Evolutionary conservation across 345 rosid genomes (phyloP), one percentile per base, ranked within the genome.

Genomic region (Psidium guajava): DNA sequence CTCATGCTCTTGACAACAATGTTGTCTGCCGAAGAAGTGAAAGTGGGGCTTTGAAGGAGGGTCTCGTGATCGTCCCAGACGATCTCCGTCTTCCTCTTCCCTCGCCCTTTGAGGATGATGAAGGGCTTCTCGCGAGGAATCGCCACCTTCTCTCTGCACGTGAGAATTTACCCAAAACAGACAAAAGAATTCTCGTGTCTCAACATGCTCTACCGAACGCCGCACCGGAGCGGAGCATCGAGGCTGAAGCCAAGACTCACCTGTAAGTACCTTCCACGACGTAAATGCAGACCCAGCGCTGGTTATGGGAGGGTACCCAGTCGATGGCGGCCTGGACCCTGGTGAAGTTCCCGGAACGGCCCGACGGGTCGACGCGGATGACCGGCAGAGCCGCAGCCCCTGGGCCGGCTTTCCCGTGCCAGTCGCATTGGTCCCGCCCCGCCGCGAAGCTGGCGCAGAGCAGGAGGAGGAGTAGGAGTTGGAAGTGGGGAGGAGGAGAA

Each of bases 41-140:
- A 94, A 54, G 99, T 95, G 58, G 97, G 92, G 89, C 93, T 90
- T 61, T 91, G 90, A 18, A 51, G 82, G 27, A 88, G 36, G 2
- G 92, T 85, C 3, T 83, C 42, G 75, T 94, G 94, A 56, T 93
- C 97, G 86, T 87, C 94, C 98, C 95, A 95, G 36, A 94, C 93
- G 81, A 97, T 90, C 36, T 50, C 73, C 32, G 97, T 97, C 7
- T 18, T 84, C 83, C 86, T 93, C 86, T 87, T 93, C 3, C 90
- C 94, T 49, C 86, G 89, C 86, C 98, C 99, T 59, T 88, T 89
- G 1, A 97, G 88, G 49, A 93, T 81, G 36, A 94, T 91, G 90
- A 55, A 91, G 15, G 96, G 97, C 85, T 95, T 97, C 5, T 95
- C 92, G 25, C 12, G 44, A 3, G 97, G 94, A 64, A 97, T 95